phyloP scores from a whole-genome alignment of 2,329 filamentous ascomycete genomes.

The Ophiostoma novo-ulmi region DNA sequence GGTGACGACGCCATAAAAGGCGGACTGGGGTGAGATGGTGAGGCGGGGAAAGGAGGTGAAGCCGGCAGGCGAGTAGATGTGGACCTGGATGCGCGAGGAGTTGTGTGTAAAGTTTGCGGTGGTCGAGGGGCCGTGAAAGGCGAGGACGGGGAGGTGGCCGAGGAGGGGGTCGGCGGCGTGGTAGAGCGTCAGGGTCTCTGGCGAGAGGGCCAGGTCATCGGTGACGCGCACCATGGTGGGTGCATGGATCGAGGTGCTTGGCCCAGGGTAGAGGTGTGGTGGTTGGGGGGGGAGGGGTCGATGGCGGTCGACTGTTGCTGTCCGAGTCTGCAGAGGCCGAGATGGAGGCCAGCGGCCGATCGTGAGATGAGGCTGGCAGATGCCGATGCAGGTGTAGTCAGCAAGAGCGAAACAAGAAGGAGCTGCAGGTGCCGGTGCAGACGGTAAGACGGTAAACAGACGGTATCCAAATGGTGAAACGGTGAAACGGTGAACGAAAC shows the following conservation, averaged over 20 bases:
- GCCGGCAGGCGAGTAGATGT: constrained; percentile 84
- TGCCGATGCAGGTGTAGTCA: constrained; percentile 8
- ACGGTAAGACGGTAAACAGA: not conserved
- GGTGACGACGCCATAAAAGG: constrained; percentile 84
- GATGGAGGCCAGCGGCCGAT: constrained; percentile 9
- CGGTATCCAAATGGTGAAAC: not conserved
- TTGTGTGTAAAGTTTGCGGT: constrained; percentile 81
- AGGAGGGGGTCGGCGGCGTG: constrained; percentile 81
- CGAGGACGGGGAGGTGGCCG: constrained; percentile 71
- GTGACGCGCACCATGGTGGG: constrained; percentile 74
- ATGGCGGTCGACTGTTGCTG: not conserved
- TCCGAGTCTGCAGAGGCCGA: not conserved
- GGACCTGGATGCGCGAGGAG: constrained; percentile 89
- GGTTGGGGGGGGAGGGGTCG: not conserved
- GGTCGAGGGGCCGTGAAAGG: constrained; percentile 89
- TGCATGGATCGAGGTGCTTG: constrained; percentile 17
- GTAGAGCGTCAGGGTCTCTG: constrained; percentile 80
- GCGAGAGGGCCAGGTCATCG: constrained; percentile 70
- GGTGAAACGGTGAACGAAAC: not conserved
- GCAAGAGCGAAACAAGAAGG: not conserved
- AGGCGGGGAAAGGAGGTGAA: constrained; percentile 86
- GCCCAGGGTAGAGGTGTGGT: no score
- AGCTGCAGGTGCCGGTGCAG: constrained; percentile 1
- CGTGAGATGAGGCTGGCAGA: not conserved
- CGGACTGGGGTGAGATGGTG: constrained; percentile 86